Evolutionary conservation across 177 flowering plant species (phyloP).

Genomic region (Vitis hybrid): DNA sequence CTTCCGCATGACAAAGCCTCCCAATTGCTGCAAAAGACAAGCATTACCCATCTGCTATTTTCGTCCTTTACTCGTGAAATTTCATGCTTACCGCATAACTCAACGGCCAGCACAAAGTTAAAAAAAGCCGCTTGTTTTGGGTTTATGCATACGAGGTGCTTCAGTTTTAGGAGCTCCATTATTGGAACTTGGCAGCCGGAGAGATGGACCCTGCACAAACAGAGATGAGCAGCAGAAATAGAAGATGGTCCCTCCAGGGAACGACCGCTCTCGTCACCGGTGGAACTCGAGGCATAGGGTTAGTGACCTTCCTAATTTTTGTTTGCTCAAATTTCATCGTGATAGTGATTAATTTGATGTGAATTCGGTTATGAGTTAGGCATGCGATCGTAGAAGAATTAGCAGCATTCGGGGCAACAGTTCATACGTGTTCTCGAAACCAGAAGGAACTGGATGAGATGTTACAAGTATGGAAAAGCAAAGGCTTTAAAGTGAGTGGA

Average conservation of each 20-base stretch:
- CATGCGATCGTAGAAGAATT: conserved; percentile 60
- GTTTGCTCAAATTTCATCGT: neutral
- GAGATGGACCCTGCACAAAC: neutral
- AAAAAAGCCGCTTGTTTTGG: no score
- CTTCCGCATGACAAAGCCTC: no score
- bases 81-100: no score
- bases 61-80: no score
- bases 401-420: conserved; percentile 45
- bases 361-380: conserved; percentile 19
- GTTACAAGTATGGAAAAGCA: conserved; percentile 35
- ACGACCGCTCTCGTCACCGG: conserved; percentile 14
- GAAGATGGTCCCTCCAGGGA: conserved; percentile 3
- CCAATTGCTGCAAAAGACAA: no score
- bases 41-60: no score
- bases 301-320: neutral
- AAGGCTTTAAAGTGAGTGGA: conserved; percentile 53
- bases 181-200: no score
- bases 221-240: neutral
- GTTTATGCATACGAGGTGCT: no score
- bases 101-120: no score
- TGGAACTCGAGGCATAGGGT: conserved; percentile 15
- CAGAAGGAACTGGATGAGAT: conserved; percentile 36
- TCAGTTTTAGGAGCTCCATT: no score
- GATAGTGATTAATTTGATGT: neutral
- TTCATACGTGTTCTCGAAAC: conserved; percentile 54